Percentiles rank a stretch among this genome's conserved stretches.
These are phyloP conservation scores for Tolypocladium tundrense DNA, from an alignment of 2,329 filamentous ascomycete genomes.

Conservation along the genomic window DNA sequence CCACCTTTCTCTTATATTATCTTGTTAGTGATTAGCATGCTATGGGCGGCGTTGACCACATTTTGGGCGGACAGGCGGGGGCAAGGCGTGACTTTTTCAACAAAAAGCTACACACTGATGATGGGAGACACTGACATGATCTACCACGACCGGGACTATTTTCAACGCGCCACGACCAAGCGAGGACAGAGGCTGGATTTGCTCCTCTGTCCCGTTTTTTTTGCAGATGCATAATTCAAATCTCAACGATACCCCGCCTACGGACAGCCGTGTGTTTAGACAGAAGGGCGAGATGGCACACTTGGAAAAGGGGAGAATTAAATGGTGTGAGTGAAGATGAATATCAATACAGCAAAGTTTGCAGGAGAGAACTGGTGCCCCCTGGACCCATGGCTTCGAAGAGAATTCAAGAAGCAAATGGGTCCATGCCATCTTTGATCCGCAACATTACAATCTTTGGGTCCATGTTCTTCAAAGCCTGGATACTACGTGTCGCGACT, in stretches of 20 bases:
- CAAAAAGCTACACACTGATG: conserved; percentile 25
- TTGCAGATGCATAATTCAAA: conserved; percentile 23
- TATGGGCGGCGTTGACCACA: conserved; percentile 3
- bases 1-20: conserved; percentile 6
- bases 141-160: conserved; percentile 1
- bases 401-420: neutral
- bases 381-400: neutral
- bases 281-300: conserved; percentile 1
- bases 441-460: neutral
- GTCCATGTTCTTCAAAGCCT: neutral
- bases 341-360: neutral
- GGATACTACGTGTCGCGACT: neutral
- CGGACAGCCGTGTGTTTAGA: conserved; percentile 10
- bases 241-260: conserved; percentile 29
- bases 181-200: neutral
- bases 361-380: neutral
- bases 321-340: neutral
- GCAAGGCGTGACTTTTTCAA: conserved; percentile 27
- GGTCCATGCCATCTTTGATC: neutral
- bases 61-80: conserved; percentile 8
- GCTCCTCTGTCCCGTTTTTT: conserved; percentile 8
- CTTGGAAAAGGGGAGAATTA: neutral
- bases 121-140: conserved; percentile 1
- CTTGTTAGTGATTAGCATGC: conserved; percentile 9
- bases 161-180: conserved; percentile 6